phyloP scores from a whole-genome alignment of 108 stramenopile species.

The Pseudonitzschia pungens region DNA sequence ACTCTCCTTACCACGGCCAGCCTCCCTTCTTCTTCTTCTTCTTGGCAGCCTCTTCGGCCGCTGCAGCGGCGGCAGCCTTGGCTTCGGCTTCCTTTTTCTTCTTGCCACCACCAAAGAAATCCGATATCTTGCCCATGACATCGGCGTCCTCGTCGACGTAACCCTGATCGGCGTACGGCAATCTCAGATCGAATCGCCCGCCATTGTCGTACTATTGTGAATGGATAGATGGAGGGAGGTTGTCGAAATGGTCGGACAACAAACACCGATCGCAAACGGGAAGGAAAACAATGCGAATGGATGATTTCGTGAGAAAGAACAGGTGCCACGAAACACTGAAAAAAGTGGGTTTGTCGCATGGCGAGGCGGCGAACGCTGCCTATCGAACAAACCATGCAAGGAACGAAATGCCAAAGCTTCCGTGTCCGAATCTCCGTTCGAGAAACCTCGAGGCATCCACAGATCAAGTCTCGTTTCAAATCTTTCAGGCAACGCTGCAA shows the following conservation, averaged over 20 bases:
- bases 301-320: background rate
- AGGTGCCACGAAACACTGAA: no score
- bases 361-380: background rate
- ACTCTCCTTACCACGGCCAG: conserved; percentile 42
- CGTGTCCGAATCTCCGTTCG: no score
- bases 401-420: background rate
- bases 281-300: background rate
- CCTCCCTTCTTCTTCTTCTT: conserved; percentile 42
- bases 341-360: no score
- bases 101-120: conserved; percentile 71
- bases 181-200: conserved; percentile 90
- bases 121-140: conserved; percentile 66
- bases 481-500: no score
- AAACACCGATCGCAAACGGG: background rate
- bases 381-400: background rate
- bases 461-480: no score
- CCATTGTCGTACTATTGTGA: conserved; percentile 84
- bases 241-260: background rate
- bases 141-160: conserved; percentile 88
- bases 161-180: conserved; percentile 95
- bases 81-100: conserved; percentile 35
- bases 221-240: no score
- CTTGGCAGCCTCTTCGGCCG: conserved; percentile 1
- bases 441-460: no score
- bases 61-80: conserved; percentile 6